These are phyloP conservation scores for Phoma sp. DNA, from an alignment of 2,329 filamentous ascomycete species.

Conservation along the genomic window DNA sequence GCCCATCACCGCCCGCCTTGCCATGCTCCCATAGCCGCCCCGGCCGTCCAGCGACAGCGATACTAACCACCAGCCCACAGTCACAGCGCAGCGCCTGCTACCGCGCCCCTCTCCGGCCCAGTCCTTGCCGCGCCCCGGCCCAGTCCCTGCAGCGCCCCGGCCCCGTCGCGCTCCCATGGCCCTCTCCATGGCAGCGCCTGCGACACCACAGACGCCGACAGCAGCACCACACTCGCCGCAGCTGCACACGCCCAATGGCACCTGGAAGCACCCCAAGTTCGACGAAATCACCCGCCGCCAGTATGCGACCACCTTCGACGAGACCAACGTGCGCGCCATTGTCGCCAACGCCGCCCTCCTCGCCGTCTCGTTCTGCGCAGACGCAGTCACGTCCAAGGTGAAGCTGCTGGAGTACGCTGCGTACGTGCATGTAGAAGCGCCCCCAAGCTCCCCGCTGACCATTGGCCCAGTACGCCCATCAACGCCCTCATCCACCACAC, in stretches of 20 bases:
- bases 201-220: conserved; percentile 32
- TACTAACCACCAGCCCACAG: conserved; percentile 12
- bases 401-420: conserved; percentile 29
- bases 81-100: neutral
- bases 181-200: conserved; percentile 25
- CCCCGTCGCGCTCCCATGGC: neutral
- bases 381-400: conserved; percentile 28
- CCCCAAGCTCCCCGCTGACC: neutral
- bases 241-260: conserved; percentile 64
- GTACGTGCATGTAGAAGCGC: conserved; percentile 23
- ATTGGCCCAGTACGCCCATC: conserved; percentile 43
- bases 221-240: conserved; percentile 36
- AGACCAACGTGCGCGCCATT: conserved; percentile 76
- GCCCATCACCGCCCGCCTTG: conserved; percentile 14
- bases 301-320: conserved; percentile 78
- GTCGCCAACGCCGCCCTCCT: conserved; percentile 70
- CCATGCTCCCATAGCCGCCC: neutral
- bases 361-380: conserved; percentile 54
- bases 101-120: neutral
- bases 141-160: neutral
- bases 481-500: conserved; percentile 46
- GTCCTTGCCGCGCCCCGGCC: neutral
- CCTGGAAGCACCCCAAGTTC: conserved; percentile 89
- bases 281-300: conserved; percentile 86
- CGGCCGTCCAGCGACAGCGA: neutral